phyloP scores from a whole-genome alignment of 352 stramenopile genomes.

The Peronosclerospora sorghi region DNA sequence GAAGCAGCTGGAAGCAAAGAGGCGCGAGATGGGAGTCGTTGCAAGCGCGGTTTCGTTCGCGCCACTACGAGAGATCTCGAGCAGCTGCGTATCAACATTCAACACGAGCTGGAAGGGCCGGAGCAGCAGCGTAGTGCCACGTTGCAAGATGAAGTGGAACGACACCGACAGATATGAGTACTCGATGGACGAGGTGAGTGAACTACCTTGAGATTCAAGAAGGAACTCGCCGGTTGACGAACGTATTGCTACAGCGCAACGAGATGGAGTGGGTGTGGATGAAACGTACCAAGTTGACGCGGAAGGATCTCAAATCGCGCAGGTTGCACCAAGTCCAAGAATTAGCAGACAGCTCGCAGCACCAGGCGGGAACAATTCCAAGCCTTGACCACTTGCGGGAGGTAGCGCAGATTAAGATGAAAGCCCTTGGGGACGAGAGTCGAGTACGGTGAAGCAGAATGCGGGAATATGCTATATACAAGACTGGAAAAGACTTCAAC shows the following conservation, averaged over 20 bases:
- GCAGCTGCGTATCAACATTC: constrained; percentile 71
- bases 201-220: not conserved
- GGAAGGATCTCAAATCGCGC: constrained; percentile 42
- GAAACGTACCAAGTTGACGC: constrained; percentile 50
- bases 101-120: constrained; percentile 69
- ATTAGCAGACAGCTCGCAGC: constrained; percentile 21
- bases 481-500: too few relatives aligned
- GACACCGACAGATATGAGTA: constrained; percentile 60
- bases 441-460: constrained; percentile 17
- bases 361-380: constrained; percentile 31
- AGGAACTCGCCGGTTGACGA: too few relatives aligned
- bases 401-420: constrained; percentile 42
- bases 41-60: constrained; percentile 79
- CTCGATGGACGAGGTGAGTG: constrained; percentile 47
- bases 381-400: constrained; percentile 48
- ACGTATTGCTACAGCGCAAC: constrained; percentile 25
- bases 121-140: constrained; percentile 52
- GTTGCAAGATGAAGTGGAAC: constrained; percentile 64
- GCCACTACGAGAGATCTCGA: constrained; percentile 69
- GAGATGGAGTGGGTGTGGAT: constrained; percentile 70
- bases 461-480: too few relatives aligned
- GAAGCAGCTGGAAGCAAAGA: constrained; percentile 73
- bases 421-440: constrained; percentile 49
- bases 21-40: constrained; percentile 67
- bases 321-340: constrained; percentile 41